These are phyloP conservation scores for Pascua sp. DNA, from an alignment of 1,284 basidiomycete genomes.

Conservation along the genomic window DNA sequence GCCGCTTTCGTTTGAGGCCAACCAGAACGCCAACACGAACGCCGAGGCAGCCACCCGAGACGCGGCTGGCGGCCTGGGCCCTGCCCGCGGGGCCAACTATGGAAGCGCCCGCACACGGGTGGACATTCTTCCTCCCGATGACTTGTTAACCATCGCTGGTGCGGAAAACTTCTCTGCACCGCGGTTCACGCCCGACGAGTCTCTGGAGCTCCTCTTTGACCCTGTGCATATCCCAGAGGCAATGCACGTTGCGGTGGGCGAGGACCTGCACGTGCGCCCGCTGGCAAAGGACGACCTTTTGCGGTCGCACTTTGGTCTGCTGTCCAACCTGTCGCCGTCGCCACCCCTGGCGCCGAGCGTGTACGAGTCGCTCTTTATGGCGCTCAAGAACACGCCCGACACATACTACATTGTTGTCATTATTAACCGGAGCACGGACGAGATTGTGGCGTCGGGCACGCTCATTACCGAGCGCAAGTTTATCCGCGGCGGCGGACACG, in stretches of 20 bases:
- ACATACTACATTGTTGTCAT: slow-evolving; percentile 87
- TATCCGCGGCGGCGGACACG: slow-evolving; percentile 69
- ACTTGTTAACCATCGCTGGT: background rate
- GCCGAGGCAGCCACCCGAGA: background rate
- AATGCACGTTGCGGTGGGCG: slow-evolving; percentile 21
- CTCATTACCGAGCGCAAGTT: slow-evolving; percentile 93
- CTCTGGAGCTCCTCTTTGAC: slow-evolving; percentile 73
- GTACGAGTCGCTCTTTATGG: slow-evolving; percentile 66
- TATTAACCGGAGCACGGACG: slow-evolving; percentile 67
- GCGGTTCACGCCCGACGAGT: slow-evolving; percentile 57
- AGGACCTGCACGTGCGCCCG: slow-evolving; percentile 62
- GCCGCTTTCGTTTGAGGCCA: slow-evolving; percentile 1
- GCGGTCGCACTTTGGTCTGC: slow-evolving; percentile 77
- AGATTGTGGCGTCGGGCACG: slow-evolving; percentile 78
- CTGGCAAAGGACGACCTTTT: slow-evolving; percentile 78
- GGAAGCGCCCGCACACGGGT: background rate
- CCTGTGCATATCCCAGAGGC: slow-evolving; percentile 57
- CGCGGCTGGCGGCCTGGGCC: too few relatives aligned
- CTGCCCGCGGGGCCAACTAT: too few relatives aligned
- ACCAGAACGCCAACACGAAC: background rate
- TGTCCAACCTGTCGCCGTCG: slow-evolving; percentile 72
- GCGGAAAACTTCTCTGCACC: background rate
- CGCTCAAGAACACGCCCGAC: slow-evolving; percentile 47
- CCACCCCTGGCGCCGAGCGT: slow-evolving; percentile 70
- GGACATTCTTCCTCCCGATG: background rate